Evolutionary conservation across 805 yeast species (phyloP).

Genomic region (Yamadazyma insecticola): DNA sequence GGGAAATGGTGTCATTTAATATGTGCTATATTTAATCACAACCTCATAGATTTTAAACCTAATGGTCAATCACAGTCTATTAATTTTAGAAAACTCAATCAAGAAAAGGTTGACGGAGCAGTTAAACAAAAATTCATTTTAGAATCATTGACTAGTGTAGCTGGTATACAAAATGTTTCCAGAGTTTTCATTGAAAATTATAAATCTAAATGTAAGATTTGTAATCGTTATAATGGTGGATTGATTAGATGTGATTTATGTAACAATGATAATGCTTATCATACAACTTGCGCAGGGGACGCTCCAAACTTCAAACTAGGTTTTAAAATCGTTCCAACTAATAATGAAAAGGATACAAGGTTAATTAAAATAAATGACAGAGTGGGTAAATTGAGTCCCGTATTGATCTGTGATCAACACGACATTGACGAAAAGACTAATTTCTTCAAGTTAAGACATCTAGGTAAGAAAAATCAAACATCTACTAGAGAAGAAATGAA

Average conservation of each 20-base stretch:
- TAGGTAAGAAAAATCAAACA: conserved; percentile 24
- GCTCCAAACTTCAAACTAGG: conserved; percentile 46
- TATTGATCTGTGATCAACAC: conserved; percentile 42
- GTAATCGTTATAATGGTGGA: conserved; percentile 45
- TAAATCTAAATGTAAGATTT: conserved; percentile 38
- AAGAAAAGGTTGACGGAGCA: background rate
- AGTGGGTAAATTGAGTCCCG: conserved; percentile 41
- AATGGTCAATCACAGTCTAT: conserved; percentile 1
- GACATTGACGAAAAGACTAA: conserved; percentile 13
- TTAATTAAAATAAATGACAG: conserved; percentile 18
- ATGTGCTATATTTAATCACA: conserved; percentile 58
- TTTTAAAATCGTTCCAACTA: conserved; percentile 42
- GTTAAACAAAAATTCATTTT: conserved; percentile 1
- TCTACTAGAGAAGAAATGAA: conserved; percentile 21
- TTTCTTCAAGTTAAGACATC: conserved; percentile 19
- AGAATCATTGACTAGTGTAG: conserved; percentile 3
- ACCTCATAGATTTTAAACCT: conserved; percentile 36
- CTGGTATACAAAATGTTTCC: conserved; percentile 26
- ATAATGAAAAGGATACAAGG: conserved; percentile 17
- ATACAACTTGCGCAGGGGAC: conserved; percentile 59
- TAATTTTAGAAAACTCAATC: conserved; percentile 1
- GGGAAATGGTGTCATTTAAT: conserved; percentile 76
- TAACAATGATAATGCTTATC: conserved; percentile 26
- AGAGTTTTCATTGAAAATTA: conserved; percentile 22
- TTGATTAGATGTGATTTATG: conserved; percentile 46